These are phyloP conservation scores for Ustilago nuda DNA, from an alignment of 1,284 basidiomycete species.

Conservation along the genomic window DNA sequence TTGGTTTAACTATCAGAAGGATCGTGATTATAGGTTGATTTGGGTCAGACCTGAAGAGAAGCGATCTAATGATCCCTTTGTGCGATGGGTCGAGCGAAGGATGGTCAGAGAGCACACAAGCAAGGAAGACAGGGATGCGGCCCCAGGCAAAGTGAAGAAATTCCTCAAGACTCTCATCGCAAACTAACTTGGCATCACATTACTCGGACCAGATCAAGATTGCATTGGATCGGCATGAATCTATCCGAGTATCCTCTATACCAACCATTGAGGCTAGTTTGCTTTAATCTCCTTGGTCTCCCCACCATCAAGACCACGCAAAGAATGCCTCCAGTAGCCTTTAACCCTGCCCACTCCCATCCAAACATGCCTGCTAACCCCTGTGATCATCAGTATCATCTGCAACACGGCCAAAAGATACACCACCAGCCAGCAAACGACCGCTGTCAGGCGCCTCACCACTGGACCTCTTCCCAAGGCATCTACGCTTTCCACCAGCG, in stretches of 20 bases:
- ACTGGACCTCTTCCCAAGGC: background rate
- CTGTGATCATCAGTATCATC: slow-evolving; percentile 1
- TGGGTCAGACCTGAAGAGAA: slow-evolving; percentile 2
- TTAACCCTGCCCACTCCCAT: slow-evolving; percentile 13
- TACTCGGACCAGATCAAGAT: background rate
- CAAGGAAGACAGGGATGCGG: background rate
- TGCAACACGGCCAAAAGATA: slow-evolving; percentile 20
- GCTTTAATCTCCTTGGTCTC: slow-evolving; percentile 1
- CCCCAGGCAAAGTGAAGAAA: slow-evolving; percentile 18
- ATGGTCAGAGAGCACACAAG: background rate
- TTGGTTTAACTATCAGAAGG: slow-evolving; percentile 53
- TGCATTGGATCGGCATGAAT: background rate
- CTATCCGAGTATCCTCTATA: no score
- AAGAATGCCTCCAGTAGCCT: slow-evolving; percentile 8
- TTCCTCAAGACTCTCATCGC: slow-evolving; percentile 33
- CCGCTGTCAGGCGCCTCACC: background rate
- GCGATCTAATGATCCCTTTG: slow-evolving; percentile 10
- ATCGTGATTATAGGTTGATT: slow-evolving; percentile 33
- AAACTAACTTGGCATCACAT: slow-evolving; percentile 4
- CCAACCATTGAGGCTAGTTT: background rate
- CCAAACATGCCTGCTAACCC: slow-evolving; percentile 5
- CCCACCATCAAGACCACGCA: background rate
- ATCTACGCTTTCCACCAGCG: slow-evolving; percentile 17
- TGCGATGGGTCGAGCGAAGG: background rate
- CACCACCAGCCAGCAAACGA: slow-evolving; percentile 13